Evolutionary conservation across 352 stramenopile species (phyloP).

Genomic region (Pythium graminicola): DNA sequence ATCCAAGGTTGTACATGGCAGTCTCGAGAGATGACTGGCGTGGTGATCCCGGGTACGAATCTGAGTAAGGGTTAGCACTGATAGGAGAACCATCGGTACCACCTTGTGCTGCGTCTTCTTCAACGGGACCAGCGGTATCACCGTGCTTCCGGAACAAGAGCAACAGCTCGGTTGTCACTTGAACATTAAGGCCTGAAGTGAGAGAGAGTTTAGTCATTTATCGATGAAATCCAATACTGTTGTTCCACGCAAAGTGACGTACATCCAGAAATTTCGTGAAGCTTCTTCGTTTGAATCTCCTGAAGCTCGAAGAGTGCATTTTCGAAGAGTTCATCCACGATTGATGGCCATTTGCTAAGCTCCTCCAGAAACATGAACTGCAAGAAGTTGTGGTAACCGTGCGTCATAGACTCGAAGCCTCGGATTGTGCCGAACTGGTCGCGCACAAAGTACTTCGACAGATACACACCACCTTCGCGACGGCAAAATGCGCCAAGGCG

Average conservation of each 20-base stretch:
- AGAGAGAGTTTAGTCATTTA: no score
- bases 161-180: conserved; percentile 66
- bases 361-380: conserved; percentile 87
- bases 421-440: conserved; percentile 86
- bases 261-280: conserved; percentile 49
- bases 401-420: conserved; percentile 81
- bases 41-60: conserved; percentile 53
- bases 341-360: conserved; percentile 62
- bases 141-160: conserved; percentile 57
- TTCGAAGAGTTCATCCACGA: conserved; percentile 61
- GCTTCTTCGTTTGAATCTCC: conserved; percentile 39
- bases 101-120: background rate
- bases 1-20: conserved; percentile 78
- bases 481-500: conserved; percentile 75
- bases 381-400: conserved; percentile 88
- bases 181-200: conserved; percentile 31
- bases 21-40: conserved; percentile 51
- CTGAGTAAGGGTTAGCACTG: conserved; percentile 24
- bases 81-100: conserved; percentile 8
- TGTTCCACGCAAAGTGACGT: background rate
- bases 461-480: conserved; percentile 70
- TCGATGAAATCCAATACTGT: no score
- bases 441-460: conserved; percentile 86
- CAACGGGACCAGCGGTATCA: background rate
- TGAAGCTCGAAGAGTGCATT: conserved; percentile 59